Conservation (phyloP, 495 filamentous ascomycete genomes). For the Xylaria palmicola region DNA sequence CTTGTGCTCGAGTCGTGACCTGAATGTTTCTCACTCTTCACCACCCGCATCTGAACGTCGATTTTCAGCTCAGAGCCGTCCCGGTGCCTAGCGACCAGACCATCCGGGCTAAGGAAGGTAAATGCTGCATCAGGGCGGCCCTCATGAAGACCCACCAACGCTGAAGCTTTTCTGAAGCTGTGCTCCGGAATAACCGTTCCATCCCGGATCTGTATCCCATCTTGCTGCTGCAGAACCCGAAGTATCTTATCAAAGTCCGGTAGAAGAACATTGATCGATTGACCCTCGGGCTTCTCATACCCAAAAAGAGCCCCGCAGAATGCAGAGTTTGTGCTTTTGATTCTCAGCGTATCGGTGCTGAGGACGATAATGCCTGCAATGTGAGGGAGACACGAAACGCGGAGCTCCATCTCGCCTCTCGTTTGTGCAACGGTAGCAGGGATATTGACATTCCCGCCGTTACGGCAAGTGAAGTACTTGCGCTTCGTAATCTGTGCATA, state of each 20-base stretch:
- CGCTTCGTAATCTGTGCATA: conserved; percentile 64
- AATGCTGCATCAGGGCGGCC: conserved; percentile 72
- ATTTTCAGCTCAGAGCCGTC: conserved; percentile 90
- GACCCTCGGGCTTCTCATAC: conserved; percentile 75
- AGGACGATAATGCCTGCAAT: conserved; percentile 96
- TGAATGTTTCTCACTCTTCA: conserved; percentile 71
- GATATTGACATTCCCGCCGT: conserved; percentile 69
- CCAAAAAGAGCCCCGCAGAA: conserved; percentile 93
- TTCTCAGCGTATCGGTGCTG: conserved; percentile 67
- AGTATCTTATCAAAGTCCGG: conserved; percentile 85
- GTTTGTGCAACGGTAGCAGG: conserved; percentile 73
- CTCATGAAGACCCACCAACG: conserved; percentile 76
- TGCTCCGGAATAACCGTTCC: conserved; percentile 98
- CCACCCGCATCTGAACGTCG: conserved; percentile 93
- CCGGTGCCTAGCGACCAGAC: conserved; percentile 79
- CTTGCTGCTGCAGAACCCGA: conserved; percentile 77
- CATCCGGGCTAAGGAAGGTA: conserved; percentile 75
- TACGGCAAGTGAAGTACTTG: conserved; percentile 79
- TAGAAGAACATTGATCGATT: conserved; percentile 74
- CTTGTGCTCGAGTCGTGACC: conserved; percentile 43
- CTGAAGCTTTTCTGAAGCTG: conserved; percentile 86
- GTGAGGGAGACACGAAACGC: conserved; percentile 90
- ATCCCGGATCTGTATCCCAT: conserved; percentile 76
- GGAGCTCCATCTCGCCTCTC: conserved; percentile 62
- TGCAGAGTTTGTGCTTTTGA: conserved; percentile 91